phyloP scores from a whole-genome alignment of 495 filamentous ascomycete genomes.

The Podospora fimiseda region DNA sequence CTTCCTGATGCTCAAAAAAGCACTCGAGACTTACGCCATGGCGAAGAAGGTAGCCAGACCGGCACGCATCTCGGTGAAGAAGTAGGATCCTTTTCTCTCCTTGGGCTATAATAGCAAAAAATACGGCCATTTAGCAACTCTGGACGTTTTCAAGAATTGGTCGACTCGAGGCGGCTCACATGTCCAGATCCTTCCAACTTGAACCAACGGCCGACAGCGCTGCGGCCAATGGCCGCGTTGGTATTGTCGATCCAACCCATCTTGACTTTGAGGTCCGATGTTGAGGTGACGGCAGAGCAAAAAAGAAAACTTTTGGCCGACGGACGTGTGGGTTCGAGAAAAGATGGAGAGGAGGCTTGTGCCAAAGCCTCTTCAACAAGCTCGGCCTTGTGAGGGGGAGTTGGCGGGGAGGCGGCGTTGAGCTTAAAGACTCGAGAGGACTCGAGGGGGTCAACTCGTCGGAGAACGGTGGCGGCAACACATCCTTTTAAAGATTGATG shows the following conservation, averaged over 20 bases:
- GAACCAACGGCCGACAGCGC: constrained; percentile 65
- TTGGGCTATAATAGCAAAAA: constrained; percentile 43
- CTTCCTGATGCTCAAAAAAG: not conserved
- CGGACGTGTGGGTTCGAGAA: not conserved
- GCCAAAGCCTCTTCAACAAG: not conserved
- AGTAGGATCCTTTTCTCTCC: constrained; percentile 67
- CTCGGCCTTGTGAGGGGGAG: not conserved
- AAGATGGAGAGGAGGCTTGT: not conserved
- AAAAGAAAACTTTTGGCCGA: not conserved
- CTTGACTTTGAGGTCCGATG: constrained; percentile 8
- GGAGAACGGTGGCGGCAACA: constrained; percentile 2
- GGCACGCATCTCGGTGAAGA: constrained; percentile 73
- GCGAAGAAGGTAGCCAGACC: constrained; percentile 79
- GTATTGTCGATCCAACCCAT: constrained; percentile 46
- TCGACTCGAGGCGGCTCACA: constrained; percentile 40
- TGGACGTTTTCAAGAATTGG: not conserved
- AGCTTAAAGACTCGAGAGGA: not conserved
- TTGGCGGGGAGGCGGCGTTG: not conserved
- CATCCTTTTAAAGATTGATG: constrained; percentile 4
- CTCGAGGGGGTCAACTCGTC: not conserved
- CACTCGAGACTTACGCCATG: constrained; percentile 54
- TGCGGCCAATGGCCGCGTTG: constrained; percentile 50
- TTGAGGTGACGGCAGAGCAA: not conserved
- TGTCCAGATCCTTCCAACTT: constrained; percentile 67
- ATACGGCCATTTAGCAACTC: not conserved